Base-by-base conservation (phyloP, 2,329 filamentous ascomycete species). In the Phialophora tarda region DNA sequence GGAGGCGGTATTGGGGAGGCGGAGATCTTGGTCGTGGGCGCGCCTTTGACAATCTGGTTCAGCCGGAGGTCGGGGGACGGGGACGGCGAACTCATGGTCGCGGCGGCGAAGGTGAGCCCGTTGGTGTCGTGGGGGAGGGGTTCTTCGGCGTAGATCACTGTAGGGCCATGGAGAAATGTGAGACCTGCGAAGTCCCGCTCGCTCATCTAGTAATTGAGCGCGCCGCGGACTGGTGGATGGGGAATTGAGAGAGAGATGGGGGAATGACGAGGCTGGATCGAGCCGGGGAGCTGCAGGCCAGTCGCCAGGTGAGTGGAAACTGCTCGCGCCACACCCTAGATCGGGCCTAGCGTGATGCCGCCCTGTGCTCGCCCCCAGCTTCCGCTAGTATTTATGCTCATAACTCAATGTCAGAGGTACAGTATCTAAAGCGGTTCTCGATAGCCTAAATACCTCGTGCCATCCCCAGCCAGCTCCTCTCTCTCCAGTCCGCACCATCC, bases 1-100 rank as follows among this genome's bases (percentile, higher is more conserved):
- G 70, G 80, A 73, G 79, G 78, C 73, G 82, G 79, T 12, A 41
- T 34, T 73, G 73, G 76, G 69, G 73, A 78, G 71, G 71, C 71
- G 72, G 80, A 79, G 55, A 86, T 83, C 72, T 86, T 85, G 63
- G 89, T 85, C 65, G 88, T 82, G 65, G 92, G 90, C 58, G 92
- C 89, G 75, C 93, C 94, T 81, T 97, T 98, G 81, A 98, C 92
- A 74, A 97, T 86, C 74, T 93, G 92, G 81, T 97, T 93, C 75
- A 96, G 84, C 68, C 86, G 79, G 41, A 78, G 82, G 76, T 89
- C 85, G 21, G 59, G 47, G 73, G 86, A 82, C 87, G 90, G 17
- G 28, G 65, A 48, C 17, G 57, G n/a, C 14, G 62, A 30, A 6
- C 12, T 41, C 23, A 59, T 32, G 8, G 55, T 58, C 5, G 55